Conservation (phyloP, 345 rosid genomes). For the Camelina hispida region DNA sequence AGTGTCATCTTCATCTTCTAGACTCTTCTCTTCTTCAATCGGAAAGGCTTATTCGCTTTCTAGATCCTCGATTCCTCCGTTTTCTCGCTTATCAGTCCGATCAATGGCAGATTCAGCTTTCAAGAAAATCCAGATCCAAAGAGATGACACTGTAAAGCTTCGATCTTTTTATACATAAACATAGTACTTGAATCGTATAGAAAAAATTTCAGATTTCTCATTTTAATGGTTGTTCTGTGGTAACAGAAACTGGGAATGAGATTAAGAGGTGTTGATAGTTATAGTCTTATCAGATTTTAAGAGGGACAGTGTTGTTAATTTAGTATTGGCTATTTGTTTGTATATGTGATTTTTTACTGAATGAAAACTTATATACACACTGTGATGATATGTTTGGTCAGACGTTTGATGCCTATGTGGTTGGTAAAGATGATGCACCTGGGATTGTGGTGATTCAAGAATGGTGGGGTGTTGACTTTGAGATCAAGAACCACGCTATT, state of each 20-base stretch:
- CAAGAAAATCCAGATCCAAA: constrained; percentile 80
- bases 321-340: not conserved
- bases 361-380: not conserved
- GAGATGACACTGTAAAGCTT: constrained; percentile 71
- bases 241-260: not conserved
- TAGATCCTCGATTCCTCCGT: constrained; percentile 36
- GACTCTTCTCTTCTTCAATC: constrained; percentile 45
- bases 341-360: not conserved
- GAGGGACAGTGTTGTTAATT: no score
- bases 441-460: constrained; percentile 94
- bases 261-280: not conserved
- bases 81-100: constrained; percentile 50
- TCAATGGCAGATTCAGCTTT: constrained; percentile 84
- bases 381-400: constrained; percentile 38
- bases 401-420: constrained; percentile 91
- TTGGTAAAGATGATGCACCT: constrained; percentile 89
- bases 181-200: not conserved
- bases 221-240: not conserved
- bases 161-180: not conserved
- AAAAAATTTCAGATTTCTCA: not conserved
- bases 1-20: constrained; percentile 40
- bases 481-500: constrained; percentile 89
- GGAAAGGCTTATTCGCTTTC: constrained; percentile 18
- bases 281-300: not conserved
- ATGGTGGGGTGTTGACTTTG: constrained; percentile 99